Evolutionary conservation across 768 basidiomycete genomes (phyloP), one percentile per base, ranked within the genome.

Genomic region (Hygrocybe punicea): DNA sequence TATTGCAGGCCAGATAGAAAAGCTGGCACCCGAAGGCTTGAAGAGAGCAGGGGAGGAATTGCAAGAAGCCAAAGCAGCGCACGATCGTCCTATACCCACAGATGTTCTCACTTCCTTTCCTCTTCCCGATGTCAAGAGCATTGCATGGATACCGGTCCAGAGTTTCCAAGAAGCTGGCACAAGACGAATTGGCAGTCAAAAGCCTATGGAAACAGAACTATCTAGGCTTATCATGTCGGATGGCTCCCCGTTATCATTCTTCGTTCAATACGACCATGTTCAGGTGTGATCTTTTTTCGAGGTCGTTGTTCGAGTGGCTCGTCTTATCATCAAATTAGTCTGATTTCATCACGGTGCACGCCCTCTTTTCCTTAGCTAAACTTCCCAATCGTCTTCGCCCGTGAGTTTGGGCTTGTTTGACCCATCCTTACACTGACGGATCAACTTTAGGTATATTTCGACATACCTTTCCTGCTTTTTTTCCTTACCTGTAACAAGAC

Each of bases 211-310:
- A 4, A 71, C 73, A 44, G 75, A 77, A 6, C 76, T 97, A 19
- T 76, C 80, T 55, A 76, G 76, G 57, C 82, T 89, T 65, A 76
- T 99, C 23, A 77, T 82, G 52, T 68, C 73, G 2, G 93, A 97
- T 62, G 87, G 86, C 3, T 67, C 77, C 2, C 68, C 80, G 3
- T 68, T 95, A 34, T 85, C 96, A 6, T 95, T 93, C 74, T 95
- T 94, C 68, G 84, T 96, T 9, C 88, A 97, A 66, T 99, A 92
- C 65, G 90, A 97, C 64, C 91, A 95, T 69, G 93, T 96, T 48
- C 83, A 93, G 77, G 94, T 90, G 49, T 40, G 72, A 35, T 29
- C 7, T 29, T 25, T n/a, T n/a, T n/a, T n/a, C n/a, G n/a, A n/a
- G 10, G 19, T 23, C 19, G 55, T 52, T 35, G 49, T 45, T 50